These are phyloP conservation scores for Cladosporium austrohemisphaericum DNA, from an alignment of 2,329 filamentous ascomycete genomes.

Conservation along the genomic window DNA sequence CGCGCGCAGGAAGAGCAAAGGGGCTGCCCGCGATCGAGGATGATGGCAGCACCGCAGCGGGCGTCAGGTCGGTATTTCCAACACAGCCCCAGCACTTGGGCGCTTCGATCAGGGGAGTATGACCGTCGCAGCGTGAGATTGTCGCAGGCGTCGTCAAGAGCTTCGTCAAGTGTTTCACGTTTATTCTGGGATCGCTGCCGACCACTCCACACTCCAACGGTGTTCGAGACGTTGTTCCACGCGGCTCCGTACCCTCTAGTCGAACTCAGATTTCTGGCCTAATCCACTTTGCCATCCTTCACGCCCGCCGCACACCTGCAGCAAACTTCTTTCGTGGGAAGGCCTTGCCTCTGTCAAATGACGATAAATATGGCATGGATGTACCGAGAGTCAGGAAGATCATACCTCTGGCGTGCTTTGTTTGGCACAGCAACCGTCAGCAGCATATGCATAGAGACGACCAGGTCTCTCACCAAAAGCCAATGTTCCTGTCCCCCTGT, in stretches of 20 bases:
- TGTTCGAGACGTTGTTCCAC: neutral
- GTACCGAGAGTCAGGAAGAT: too few relatives aligned
- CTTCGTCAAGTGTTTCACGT: conserved; percentile 11
- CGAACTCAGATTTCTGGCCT: neutral
- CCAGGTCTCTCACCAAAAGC: too few relatives aligned
- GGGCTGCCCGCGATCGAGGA: neutral
- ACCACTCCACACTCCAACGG: conserved; percentile 12
- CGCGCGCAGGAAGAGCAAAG: neutral
- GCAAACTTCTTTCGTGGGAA: too few relatives aligned
- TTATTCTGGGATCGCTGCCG: neutral
- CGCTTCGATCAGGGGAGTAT: too few relatives aligned
- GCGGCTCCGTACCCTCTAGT: conserved; percentile 6
- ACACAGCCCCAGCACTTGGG: too few relatives aligned
- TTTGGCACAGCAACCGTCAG: too few relatives aligned
- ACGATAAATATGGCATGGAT: too few relatives aligned
- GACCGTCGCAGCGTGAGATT: neutral
- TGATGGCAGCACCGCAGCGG: neutral
- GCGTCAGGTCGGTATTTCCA: too few relatives aligned
- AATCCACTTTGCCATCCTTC: conserved; percentile 6
- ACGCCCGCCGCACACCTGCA: neutral
- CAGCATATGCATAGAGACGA: too few relatives aligned
- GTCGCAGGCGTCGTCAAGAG: conserved; percentile 14
- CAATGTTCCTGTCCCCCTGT: too few relatives aligned
- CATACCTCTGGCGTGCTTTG: too few relatives aligned
- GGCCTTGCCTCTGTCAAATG: too few relatives aligned